Conservation (phyloP, 352 stramenopile species). For the Albugo candida region DNA sequence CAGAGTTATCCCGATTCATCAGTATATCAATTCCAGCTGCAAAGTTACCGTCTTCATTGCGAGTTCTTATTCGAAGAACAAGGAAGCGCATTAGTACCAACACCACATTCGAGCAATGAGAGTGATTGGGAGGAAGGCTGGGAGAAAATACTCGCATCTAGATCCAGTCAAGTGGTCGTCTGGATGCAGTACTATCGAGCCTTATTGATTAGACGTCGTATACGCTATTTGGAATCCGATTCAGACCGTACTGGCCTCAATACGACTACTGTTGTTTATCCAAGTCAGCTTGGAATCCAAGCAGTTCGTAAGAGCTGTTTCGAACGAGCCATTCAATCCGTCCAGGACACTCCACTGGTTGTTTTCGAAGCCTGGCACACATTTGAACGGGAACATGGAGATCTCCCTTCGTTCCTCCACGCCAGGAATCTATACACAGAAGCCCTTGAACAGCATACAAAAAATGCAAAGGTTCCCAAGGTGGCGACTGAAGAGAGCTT, state of each 20-base stretch:
- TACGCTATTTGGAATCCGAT: too few relatives aligned
- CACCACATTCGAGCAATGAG: too few relatives aligned
- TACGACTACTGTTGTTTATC: conserved; percentile 7
- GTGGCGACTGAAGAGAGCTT: background rate
- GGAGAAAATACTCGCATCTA: background rate
- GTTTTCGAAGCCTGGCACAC: conserved; percentile 23
- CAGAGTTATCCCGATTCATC: too few relatives aligned
- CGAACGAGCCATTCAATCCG: conserved; percentile 10
- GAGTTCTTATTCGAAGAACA: too few relatives aligned
- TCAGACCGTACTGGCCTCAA: conserved; percentile 7
- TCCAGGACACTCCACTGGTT: conserved; percentile 14
- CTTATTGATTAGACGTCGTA: too few relatives aligned
- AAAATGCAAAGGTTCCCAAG: conserved; percentile 6
- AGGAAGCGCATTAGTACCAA: too few relatives aligned
- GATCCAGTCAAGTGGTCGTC: background rate
- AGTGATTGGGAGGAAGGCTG: background rate
- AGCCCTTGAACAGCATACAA: conserved; percentile 1
- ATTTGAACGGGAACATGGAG: conserved; percentile 32
- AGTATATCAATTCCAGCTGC: too few relatives aligned
- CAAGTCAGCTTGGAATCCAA: too few relatives aligned
- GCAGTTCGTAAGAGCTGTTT: too few relatives aligned
- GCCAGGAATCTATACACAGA: conserved; percentile 9
- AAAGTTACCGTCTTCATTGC: too few relatives aligned
- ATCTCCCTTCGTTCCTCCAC: conserved; percentile 15
- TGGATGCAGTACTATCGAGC: too few relatives aligned